Evolutionary conservation across 768 basidiomycete genomes (phyloP), one percentile per base, ranked within the genome.

Genomic region (Vararia minispora): DNA sequence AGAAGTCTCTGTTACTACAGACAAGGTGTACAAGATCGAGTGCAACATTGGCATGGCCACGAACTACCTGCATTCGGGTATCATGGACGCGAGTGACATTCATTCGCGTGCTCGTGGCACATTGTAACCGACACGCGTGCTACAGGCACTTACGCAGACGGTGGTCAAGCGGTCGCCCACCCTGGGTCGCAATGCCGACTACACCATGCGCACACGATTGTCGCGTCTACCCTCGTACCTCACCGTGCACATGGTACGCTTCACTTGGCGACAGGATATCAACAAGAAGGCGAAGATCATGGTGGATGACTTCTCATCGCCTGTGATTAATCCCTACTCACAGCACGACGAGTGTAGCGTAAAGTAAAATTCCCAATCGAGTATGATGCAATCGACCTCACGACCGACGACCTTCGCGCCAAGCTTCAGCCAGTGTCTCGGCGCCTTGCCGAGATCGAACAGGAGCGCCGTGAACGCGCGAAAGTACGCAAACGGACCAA

Each of bases 211-310:
- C 26, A 81, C 85, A 3, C 79, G 90, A 7, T 52, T 99, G 35
- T 75, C 86, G 9, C 74, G 92, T 16, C 64, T 98, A 10, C 95
- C 95, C 0, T 58, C 74, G 4, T 92, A 86, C 52, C 71, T 95
- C 16, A 79, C 81, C 5, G 75, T 98, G 4, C 90, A 98, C 51
- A 87, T 97, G 83, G 91, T 92, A 10, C 84, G 95, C 33, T 99
- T 98, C 58, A 82, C 79, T 39, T 99, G 95, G 95, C 68, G 88
- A 43, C 68, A 74, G 26, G 95, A 98, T 48, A 91, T 95, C 42
- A 61, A 60, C 36, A 89, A 82, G 65, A 98, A 98, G 55, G 79
- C 94, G 2, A 98, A 99, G 63, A 94, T 98, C 56, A 90, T 99
- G 94, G 84, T 84, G 43, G 30, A 62, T 50, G 22, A 3, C 4